Conservation (phyloP, 768 basidiomycete genomes). For the Auricularia sp. region DNA sequence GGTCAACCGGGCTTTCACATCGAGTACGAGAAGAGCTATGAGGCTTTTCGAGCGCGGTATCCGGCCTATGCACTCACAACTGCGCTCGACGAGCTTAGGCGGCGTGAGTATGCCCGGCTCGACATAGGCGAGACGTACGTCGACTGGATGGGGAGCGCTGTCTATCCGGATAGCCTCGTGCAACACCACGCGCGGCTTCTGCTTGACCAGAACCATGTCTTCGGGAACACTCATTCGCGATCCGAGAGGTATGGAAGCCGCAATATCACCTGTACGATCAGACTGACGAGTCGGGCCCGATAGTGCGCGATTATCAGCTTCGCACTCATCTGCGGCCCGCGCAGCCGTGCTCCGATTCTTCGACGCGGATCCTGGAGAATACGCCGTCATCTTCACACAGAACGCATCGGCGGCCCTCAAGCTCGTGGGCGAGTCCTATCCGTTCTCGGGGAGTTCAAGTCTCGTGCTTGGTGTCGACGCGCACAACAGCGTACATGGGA, state of each 20-base stretch:
- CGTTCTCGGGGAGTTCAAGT: constrained; percentile 45
- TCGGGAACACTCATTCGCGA: constrained; percentile 80
- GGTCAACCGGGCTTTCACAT: too few species aligned
- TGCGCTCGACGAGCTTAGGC: constrained; percentile 58
- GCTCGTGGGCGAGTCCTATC: constrained; percentile 72
- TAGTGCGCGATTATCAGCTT: constrained; percentile 63
- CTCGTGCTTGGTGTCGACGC: constrained; percentile 68
- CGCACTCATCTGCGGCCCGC: constrained; percentile 58
- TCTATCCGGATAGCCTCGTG: constrained; percentile 72
- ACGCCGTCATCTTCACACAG: constrained; percentile 72
- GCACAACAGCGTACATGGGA: constrained; percentile 78
- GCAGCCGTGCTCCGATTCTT: constrained; percentile 68
- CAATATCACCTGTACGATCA: constrained; percentile 1
- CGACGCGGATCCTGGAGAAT: constrained; percentile 53
- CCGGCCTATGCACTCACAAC: constrained; percentile 58
- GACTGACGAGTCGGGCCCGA: too few species aligned
- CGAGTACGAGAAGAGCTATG: too few species aligned
- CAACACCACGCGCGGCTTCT: constrained; percentile 62
- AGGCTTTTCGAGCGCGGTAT: constrained; percentile 29
- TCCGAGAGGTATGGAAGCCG: constrained; percentile 52
- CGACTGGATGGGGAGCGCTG: constrained; percentile 77
- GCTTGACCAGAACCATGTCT: constrained; percentile 35
- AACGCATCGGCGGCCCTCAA: constrained; percentile 76
- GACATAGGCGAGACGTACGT: constrained; percentile 66
- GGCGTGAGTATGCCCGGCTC: constrained; percentile 50